Evolutionary conservation across 805 yeast genomes (phyloP), one percentile per base, ranked within the genome.

Genomic region (Starmerella floricola): DNA sequence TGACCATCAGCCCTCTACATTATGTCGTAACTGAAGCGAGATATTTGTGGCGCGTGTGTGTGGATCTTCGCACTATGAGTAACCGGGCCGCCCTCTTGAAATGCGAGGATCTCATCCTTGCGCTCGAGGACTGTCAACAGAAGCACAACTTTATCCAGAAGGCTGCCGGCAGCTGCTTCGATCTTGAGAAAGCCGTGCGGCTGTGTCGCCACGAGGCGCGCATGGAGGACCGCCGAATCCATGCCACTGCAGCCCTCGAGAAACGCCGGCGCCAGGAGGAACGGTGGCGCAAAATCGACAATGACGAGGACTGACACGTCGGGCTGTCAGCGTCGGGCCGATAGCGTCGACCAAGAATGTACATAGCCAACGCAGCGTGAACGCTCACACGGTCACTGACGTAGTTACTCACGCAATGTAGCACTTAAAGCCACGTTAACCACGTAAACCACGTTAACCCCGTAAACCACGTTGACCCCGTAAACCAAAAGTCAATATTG

Each of bases 121-220:
- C 94, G 0, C 71, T 88, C 5, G 94, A 88, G 54, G 79, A 83
- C 57, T 88, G 98, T 59, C 95, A 87, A 55, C 70, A 74, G 45
- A 69, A 69, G 41, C 52, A 49, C 39, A 79, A 77, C 42, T 79
- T 77, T 51, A 52, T 80, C 46, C 70, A 73, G 50, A 74, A 81
- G 58, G 77, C 82, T 6, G 65, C 84, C 51, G 97, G 97, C 21
- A 67, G 73, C 45, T 88, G 98, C 63, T 84, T 85, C 61, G 76
- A 77, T 40, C 78, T 80, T 54, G 86, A 86, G 55, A 83, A 80
- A 48, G 87, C 81, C 39, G 68, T 91, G 40, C 63, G 79, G 28
- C 66, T 74, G 55, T 88, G 98, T 62, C 67, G 93, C 19, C 91
- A 85, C 56, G 74, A 74, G 41, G 81, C 88, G 6, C 71, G 95